A percentile compares a stretch with the other conserved stretches of the same genome.
phyloP scores from a whole-genome alignment of 352 stramenopile species.

The Phytophthora rubi region DNA sequence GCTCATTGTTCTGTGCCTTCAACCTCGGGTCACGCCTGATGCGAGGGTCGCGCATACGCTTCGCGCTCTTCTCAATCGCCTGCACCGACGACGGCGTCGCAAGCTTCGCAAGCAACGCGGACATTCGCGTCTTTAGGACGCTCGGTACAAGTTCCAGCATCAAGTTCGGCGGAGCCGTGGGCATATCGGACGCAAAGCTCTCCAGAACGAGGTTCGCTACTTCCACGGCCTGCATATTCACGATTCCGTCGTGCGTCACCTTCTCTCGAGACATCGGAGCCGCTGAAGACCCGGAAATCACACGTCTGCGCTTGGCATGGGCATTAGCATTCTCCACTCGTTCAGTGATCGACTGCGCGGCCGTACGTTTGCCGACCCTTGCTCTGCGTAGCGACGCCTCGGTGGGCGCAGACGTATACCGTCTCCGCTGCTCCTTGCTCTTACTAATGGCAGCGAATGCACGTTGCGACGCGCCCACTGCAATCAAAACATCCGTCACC shows the following conservation, averaged over 20 bases:
- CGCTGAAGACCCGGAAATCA: constrained; percentile 38
- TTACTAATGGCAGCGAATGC: constrained; percentile 83
- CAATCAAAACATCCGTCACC: constrained; percentile 77
- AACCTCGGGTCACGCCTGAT: constrained; percentile 50
- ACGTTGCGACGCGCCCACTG: constrained; percentile 69
- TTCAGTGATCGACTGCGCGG: constrained; percentile 65
- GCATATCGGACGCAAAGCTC: constrained; percentile 69
- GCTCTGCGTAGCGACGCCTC: constrained; percentile 70
- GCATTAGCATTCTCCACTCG: constrained; percentile 65
- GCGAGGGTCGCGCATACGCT: constrained; percentile 74
- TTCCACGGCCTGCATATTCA: constrained; percentile 75
- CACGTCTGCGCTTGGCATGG: constrained; percentile 53
- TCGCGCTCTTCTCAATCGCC: constrained; percentile 69
- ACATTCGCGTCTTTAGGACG: constrained; percentile 76
- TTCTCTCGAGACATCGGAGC: constrained; percentile 35
- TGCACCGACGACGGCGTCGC: constrained; percentile 83
- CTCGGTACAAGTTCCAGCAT: constrained; percentile 75
- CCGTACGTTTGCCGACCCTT: constrained; percentile 72
- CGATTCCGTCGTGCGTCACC: constrained; percentile 71
- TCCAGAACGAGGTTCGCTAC: constrained; percentile 80
- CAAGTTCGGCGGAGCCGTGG: constrained; percentile 53
- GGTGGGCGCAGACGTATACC: constrained; percentile 75
- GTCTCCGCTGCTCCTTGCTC: constrained; percentile 75
- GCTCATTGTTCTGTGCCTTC: constrained; percentile 46
- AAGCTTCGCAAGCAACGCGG: constrained; percentile 55